phyloP scores from a whole-genome alignment of 495 filamentous ascomycete genomes.

The Lasiosphaeriaceae sp. region DNA sequence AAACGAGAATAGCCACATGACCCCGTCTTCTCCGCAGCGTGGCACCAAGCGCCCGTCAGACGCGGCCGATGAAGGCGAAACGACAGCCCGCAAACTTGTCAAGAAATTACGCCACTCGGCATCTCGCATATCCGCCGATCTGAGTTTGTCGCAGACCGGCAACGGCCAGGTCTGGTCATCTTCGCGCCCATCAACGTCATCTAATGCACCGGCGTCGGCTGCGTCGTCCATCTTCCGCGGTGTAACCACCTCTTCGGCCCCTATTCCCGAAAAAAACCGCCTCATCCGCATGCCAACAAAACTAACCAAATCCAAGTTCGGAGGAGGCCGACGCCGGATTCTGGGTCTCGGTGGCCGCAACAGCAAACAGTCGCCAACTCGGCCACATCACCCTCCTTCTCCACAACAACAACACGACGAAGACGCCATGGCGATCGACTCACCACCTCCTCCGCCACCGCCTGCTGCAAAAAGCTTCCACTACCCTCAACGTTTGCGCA shows the following conservation, averaged over 20 bases:
- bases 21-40: slow-evolving; percentile 3
- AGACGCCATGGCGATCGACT: slow-evolving; percentile 18
- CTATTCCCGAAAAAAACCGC: not conserved
- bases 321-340: not conserved
- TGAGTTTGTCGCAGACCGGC: not conserved
- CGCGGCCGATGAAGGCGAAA: slow-evolving; percentile 11
- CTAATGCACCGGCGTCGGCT: not conserved
- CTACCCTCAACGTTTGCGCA: slow-evolving; percentile 16
- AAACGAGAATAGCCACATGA: not conserved
- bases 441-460: not conserved
- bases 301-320: not conserved
- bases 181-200: slow-evolving; percentile 14
- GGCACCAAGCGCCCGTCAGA: slow-evolving; percentile 25
- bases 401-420: not conserved
- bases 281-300: not conserved
- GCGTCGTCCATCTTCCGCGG: slow-evolving; percentile 2
- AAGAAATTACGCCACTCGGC: slow-evolving; percentile 33
- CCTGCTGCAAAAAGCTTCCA: slow-evolving; percentile 13
- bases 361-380: not conserved
- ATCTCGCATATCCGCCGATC: slow-evolving; percentile 18
- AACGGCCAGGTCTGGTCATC: not conserved
- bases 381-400: not conserved
- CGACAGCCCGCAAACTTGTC: slow-evolving; percentile 29
- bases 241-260: not conserved
- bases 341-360: not conserved